phyloP scores from a whole-genome alignment of 78 protist species.

The Creolimax fragrantissima region DNA sequence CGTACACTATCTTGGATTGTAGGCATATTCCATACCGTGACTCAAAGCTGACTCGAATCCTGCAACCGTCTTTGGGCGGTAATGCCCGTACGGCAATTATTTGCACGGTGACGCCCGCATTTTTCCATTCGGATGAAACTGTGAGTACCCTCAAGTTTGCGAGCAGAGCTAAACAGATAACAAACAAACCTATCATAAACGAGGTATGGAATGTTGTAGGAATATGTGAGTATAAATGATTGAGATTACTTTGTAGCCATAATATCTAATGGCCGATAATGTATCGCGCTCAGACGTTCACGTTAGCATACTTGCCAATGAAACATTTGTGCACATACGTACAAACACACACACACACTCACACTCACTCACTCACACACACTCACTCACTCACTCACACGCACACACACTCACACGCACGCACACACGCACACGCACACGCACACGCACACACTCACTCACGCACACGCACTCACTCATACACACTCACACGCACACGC shows the following conservation, averaged over 20 bases:
- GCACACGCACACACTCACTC: not conserved
- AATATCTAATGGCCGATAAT: too few species aligned
- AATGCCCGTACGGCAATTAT: conserved; percentile 22
- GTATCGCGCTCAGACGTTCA: too few species aligned
- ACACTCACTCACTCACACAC: too few species aligned
- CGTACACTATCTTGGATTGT: not conserved
- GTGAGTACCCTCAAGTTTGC: conserved; percentile 70
- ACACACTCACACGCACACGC: not conserved
- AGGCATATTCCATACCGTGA: conserved; percentile 42
- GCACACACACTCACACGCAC: not conserved
- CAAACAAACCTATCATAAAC: conserved; percentile 70
- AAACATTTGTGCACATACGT: too few species aligned
- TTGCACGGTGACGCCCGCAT: conserved; percentile 63
- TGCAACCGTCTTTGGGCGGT: conserved; percentile 9
- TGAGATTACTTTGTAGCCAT: too few species aligned
- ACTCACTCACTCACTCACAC: too few species aligned
- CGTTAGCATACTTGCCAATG: too few species aligned
- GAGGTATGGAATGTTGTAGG: conserved; percentile 29
- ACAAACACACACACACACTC: too few species aligned
- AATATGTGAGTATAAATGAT: not conserved
- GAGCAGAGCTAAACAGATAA: conserved; percentile 66
- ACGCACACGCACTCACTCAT: not conserved
- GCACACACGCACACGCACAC: not conserved
- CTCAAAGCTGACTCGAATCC: conserved; percentile 26
- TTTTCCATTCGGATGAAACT: conserved; percentile 41